Evolutionary conservation across 1,284 basidiomycete species (phyloP).

Genomic region (Fomitopsis pinicola): DNA sequence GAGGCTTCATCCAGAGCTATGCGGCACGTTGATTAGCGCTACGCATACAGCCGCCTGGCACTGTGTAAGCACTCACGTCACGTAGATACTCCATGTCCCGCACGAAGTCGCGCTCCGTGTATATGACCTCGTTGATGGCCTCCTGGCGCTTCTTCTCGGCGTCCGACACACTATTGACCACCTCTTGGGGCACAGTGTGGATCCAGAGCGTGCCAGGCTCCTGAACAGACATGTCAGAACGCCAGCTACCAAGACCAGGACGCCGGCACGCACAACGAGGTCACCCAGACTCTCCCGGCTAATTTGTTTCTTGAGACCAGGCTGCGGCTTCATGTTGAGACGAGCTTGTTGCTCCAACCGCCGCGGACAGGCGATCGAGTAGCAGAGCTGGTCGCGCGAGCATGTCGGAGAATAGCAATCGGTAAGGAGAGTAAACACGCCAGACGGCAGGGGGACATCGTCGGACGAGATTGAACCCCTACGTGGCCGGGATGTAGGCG

Average conservation of each 20-base stretch:
- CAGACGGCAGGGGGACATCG: slow-evolving; percentile 80
- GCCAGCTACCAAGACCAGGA: slow-evolving; percentile 7
- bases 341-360: slow-evolving; percentile 92
- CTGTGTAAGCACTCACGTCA: slow-evolving; percentile 57
- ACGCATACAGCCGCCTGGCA: background rate
- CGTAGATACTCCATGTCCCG: slow-evolving; percentile 97
- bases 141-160: slow-evolving; percentile 96
- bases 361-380: slow-evolving; percentile 95
- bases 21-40: background rate
- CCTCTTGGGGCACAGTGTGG: slow-evolving; percentile 92
- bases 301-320: slow-evolving; percentile 79
- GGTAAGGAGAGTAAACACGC: slow-evolving; percentile 95
- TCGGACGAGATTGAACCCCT: slow-evolving; percentile 47
- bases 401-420: slow-evolving; percentile 99
- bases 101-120: slow-evolving; percentile 97
- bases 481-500: slow-evolving; percentile 30
- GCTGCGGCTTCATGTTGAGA: slow-evolving; percentile 90
- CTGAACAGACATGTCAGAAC: slow-evolving; percentile 30
- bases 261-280: slow-evolving; percentile 52
- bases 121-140: slow-evolving; percentile 98
- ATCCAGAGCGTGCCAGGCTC: slow-evolving; percentile 97
- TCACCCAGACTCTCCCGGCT: slow-evolving; percentile 84
- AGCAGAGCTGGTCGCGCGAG: slow-evolving; percentile 89
- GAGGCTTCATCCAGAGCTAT: slow-evolving; percentile 88
- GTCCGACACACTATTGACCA: slow-evolving; percentile 89